Evolutionary conservation across 768 basidiomycete genomes (phyloP), one percentile per base, ranked within the genome.

Genomic region (Pulveroboletus sp.): DNA sequence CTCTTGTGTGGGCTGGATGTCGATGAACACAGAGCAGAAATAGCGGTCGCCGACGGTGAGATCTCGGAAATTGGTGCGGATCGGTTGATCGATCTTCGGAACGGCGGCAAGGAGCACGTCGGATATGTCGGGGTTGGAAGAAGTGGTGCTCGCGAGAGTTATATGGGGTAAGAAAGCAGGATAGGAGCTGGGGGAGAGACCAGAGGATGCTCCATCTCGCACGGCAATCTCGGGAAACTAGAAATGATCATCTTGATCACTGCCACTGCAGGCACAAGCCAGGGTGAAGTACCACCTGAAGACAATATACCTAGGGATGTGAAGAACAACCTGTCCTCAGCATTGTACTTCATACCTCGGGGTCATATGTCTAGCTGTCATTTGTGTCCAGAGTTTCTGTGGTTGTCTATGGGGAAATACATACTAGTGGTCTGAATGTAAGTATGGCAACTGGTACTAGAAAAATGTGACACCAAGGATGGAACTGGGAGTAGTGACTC

Each of bases 11-110:
- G 68, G 73, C 30, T 69, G 62, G 57, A 85, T 69, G 0, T 76
- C 67, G 57, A 84, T 64, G 65, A 81, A 83, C 17, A 89, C 82
- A 1, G 86, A 87, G 56, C 83, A 80, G 63, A 80, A 88, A 68
- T 83, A 90, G 57, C 80, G 78, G 31, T 74, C 68, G 31, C 85
- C 82, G 6, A 79, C 71, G 17, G 76, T 73, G 40, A 89, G 71
- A 1, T 76, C 72, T 49, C 70, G 60, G 63, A 89, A 89, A 26
- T 65, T 52, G 56, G 79, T 65, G 14, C 60, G 58, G 29, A 86
- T 53, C 8, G 68, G 57, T 5, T 49, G 53, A 22, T 73, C 68
- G 12, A 53, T 51, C 7, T 53, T 11, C 7, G 77, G 72, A 16
- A 83, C 54, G 6, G 76, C 68, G 1, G 67, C 58, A 4, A 74